These are phyloP conservation scores for Ascosphaera apis DNA, from an alignment of 2,329 filamentous ascomycete species.

Conservation along the genomic window DNA sequence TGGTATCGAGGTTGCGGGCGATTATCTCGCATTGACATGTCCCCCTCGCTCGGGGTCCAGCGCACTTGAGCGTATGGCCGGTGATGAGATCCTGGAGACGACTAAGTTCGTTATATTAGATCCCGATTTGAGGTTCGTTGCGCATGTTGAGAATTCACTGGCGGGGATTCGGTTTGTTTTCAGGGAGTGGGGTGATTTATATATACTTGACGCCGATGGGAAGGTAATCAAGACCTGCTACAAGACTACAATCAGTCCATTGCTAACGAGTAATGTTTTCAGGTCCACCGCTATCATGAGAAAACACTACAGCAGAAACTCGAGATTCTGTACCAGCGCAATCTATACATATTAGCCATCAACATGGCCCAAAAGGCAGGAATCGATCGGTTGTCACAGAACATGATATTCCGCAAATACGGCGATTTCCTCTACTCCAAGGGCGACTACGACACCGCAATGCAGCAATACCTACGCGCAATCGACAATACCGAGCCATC, in stretches of 20 bases:
- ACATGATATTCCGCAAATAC: conserved; percentile 78
- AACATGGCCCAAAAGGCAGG: conserved; percentile 79
- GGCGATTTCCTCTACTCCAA: conserved; percentile 90
- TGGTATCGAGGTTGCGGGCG: conserved; percentile 51
- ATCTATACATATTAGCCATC: conserved; percentile 77
- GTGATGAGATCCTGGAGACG: conserved; percentile 59
- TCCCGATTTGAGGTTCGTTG: conserved; percentile 70
- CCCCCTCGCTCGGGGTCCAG: conserved; percentile 48
- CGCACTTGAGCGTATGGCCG: conserved; percentile 20
- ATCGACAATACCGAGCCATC: conserved; percentile 94
- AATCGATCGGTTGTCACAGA: conserved; percentile 59
- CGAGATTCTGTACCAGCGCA: conserved; percentile 81
- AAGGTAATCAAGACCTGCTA: conserved; percentile 37
- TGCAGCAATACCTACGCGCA: conserved; percentile 91
- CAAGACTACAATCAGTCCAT: neutral
- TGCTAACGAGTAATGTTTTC: conserved; percentile 9
- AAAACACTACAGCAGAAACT: conserved; percentile 76
- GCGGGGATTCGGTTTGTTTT: conserved; percentile 62
- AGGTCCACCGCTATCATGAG: conserved; percentile 76
- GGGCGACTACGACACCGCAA: conserved; percentile 90
- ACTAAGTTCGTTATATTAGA: conserved; percentile 84
- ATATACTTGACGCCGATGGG: conserved; percentile 72
- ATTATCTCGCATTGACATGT: conserved; percentile 73
- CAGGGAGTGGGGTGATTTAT: conserved; percentile 75
- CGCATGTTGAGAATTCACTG: conserved; percentile 66